These are phyloP conservation scores for Xylaria bambusicola DNA, from an alignment of 495 filamentous ascomycete genomes.

Conservation along the genomic window DNA sequence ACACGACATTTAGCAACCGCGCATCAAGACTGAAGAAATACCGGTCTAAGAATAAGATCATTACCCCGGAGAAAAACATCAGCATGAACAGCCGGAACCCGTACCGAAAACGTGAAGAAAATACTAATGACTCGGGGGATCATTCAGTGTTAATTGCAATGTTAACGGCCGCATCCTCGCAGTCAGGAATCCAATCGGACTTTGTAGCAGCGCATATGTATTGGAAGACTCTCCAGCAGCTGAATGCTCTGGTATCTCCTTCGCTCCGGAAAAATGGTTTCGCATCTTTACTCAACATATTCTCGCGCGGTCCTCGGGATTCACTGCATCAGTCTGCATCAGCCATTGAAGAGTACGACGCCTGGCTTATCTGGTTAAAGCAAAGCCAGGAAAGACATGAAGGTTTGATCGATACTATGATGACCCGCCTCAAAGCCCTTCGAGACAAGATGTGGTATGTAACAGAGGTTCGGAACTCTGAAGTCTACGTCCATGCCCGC, in stretches of 20 bases:
- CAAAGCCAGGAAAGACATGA: constrained; percentile 72
- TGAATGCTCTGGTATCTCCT: constrained; percentile 61
- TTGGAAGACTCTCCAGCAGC: constrained; percentile 66
- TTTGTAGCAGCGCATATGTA: constrained; percentile 71
- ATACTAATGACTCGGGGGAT: constrained; percentile 29
- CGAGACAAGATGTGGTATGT: constrained; percentile 99
- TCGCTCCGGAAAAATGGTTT: constrained; percentile 66
- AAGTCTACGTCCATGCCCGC: constrained; percentile 82
- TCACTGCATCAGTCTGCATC: constrained; percentile 64
- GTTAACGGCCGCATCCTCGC: constrained; percentile 66
- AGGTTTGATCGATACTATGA: constrained; percentile 65
- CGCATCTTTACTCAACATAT: constrained; percentile 68
- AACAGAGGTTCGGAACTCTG: constrained; percentile 92
- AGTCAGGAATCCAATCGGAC: constrained; percentile 68
- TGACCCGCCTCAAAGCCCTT: constrained; percentile 64
- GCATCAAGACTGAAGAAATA: constrained; percentile 55
- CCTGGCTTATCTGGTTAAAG: constrained; percentile 74
- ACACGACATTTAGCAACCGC: constrained; percentile 65
- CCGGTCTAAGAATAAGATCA: constrained; percentile 51
- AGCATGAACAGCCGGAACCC: constrained; percentile 57
- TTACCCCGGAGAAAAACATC: constrained; percentile 40
- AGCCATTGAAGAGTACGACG: constrained; percentile 72
- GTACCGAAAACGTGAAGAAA: constrained; percentile 48
- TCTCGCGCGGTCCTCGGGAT: constrained; percentile 67
- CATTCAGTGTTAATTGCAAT: constrained; percentile 61